Conservation (phyloP, 352 stramenopile genomes). For the Plasmopara halstedii region DNA sequence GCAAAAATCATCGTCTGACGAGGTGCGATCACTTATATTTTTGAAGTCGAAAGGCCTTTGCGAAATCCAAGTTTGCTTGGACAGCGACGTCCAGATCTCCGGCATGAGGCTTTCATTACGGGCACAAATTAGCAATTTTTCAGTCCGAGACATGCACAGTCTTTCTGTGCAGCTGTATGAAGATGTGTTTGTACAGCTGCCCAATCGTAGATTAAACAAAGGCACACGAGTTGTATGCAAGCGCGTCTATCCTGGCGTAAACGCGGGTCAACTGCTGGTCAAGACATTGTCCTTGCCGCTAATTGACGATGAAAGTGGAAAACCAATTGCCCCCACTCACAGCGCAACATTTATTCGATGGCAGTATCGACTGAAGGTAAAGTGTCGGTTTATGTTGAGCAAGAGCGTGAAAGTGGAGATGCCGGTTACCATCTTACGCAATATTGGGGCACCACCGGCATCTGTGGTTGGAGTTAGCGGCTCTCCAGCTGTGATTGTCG, state of each 20-base stretch:
- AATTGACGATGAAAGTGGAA: slow-evolving; percentile 10
- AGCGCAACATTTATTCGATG: slow-evolving; percentile 23
- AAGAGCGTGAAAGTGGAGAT: slow-evolving; percentile 31
- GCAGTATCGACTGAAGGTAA: slow-evolving; percentile 26
- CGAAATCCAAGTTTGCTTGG: slow-evolving; percentile 17
- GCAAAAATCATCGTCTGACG: slow-evolving; percentile 15
- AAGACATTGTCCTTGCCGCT: slow-evolving; percentile 21
- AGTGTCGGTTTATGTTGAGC: slow-evolving; percentile 26
- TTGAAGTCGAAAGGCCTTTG: slow-evolving; percentile 27
- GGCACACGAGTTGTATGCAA: slow-evolving; percentile 17
- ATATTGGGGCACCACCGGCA: slow-evolving; percentile 9
- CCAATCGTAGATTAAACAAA: slow-evolving; percentile 14
- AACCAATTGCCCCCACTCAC: slow-evolving; percentile 18
- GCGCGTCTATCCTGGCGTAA: slow-evolving; percentile 19
- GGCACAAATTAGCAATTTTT: slow-evolving; percentile 24
- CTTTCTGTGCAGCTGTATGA: slow-evolving; percentile 25
- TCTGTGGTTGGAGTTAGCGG: not conserved
- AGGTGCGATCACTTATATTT: slow-evolving; percentile 18
- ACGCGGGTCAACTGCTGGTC: slow-evolving; percentile 19
- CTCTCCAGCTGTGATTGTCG: slow-evolving; percentile 7
- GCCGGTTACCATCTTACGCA: slow-evolving; percentile 21
- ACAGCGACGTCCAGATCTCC: slow-evolving; percentile 24
- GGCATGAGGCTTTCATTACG: slow-evolving; percentile 22
- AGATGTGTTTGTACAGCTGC: slow-evolving; percentile 23
- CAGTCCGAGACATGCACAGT: slow-evolving; percentile 23